Base-by-base conservation (phyloP, 1,284 basidiomycete species). In the Ceratobasidium sp. region DNA sequence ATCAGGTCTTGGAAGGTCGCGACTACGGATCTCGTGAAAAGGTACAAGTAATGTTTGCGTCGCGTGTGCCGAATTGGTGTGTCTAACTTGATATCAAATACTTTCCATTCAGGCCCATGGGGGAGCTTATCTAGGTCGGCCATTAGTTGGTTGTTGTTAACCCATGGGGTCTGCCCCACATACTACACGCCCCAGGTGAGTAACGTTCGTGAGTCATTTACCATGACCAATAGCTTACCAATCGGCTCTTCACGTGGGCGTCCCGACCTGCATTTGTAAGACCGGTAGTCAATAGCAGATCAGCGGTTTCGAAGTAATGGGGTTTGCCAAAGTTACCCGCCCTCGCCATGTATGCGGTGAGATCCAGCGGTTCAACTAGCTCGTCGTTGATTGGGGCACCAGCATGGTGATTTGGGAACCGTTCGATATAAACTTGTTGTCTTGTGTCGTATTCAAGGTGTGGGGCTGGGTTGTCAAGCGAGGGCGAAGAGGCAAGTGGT, bases 1-100 rank as follows among this genome's bases (percentile, higher is more conserved):
- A 80, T n/a, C 2, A 80, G 59, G 27, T 60, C 69, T 10, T 30
- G 69, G 38, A 59, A n/a, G 12, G 44, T 46, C 3, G 35, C 69
- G 8, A 71, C 18, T 14, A 71, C 38, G 18, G 35, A 41, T 30
- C 69, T 54, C 8, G 3, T 44, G 44, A 71, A 71, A 3, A 71
- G 69, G 55, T 71, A 71, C 5, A 33, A 54, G 8, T 10, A 8
- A n/a, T 50, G 65, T 27, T 20, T 20, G 5, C 50, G 30, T 35
- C 30, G 1, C 10, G 23, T 20, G 20, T 12, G 33, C n/a, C 27
- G 30, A 12, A 44, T 48, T 1, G 52, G 30, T n/a, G 18, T 20
- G 54, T 46, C 23, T 3, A 59, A 27, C 6, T 44, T 48, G 14
- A 71, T 60, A 5, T 71, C 55, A 10, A 59, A 57, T 7, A 60